Evolutionary conservation across 805 yeast species (phyloP).

Genomic region (Metschnikowia colocasiae): DNA sequence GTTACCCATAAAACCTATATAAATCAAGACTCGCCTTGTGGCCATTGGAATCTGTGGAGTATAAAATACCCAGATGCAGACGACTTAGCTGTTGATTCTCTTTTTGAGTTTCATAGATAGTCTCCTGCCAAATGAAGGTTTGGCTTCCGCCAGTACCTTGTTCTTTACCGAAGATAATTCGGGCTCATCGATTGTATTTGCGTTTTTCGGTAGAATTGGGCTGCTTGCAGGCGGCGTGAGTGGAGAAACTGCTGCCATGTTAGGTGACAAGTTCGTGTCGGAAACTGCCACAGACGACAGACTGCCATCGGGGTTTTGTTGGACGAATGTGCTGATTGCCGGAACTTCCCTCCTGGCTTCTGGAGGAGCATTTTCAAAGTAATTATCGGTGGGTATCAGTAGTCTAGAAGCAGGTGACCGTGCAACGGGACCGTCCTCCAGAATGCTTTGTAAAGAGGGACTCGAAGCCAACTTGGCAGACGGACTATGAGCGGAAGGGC

Average conservation of each 20-base stretch:
- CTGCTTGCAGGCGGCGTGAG: slow-evolving; percentile 5
- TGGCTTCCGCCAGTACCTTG: neutral
- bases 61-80: too few relatives aligned
- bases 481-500: neutral
- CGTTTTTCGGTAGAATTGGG: neutral
- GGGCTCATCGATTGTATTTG: neutral
- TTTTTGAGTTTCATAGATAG: slow-evolving; percentile 8
- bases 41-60: too few relatives aligned
- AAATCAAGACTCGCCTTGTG: neutral
- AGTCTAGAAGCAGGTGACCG: neutral
- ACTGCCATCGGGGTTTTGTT: neutral
- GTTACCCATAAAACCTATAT: neutral
- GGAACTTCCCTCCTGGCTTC: neutral
- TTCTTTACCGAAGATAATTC: neutral
- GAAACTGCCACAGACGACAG: neutral
- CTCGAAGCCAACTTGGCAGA: neutral
- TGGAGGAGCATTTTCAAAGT: neutral
- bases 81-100: neutral
- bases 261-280: neutral
- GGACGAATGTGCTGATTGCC: neutral
- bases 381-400: slow-evolving; percentile 1
- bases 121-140: slow-evolving; percentile 9
- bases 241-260: slow-evolving; percentile 2
- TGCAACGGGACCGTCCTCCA: neutral
- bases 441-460: slow-evolving; percentile 4